Evolutionary conservation across 202 grass and related monocot genomes (phyloP), one percentile per base, ranked within the genome.

Genomic region (Dendrocalamus latiflorus): DNA sequence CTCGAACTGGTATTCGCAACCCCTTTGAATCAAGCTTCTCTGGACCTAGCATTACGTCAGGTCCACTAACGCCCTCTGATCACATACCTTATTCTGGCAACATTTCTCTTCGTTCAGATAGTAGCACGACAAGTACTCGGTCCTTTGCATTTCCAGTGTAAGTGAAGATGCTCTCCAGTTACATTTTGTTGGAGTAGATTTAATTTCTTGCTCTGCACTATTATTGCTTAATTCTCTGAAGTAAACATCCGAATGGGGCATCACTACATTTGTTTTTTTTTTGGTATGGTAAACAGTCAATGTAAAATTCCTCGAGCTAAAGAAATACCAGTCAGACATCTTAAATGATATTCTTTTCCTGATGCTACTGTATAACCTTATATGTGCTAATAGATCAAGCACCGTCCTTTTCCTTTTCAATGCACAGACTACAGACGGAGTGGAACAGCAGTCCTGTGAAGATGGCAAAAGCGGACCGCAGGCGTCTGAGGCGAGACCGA

Each of bases 121-220:
- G 96, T 69, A 96, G 93, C 74, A 90, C 28, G n/a, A n/a, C n/a
- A n/a, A n/a, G n/a, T n/a, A n/a, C n/a, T n/a, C n/a, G n/a, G n/a
- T n/a, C n/a, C n/a, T 99, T 99, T 45, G 96, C 96, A 20, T 99
- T 99, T 82, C 96, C 93, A 68, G 85, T 94, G 96, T 99, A 94
- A 92, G 96, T 84, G 18, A 50, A 76, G 50, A 58, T 17, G 48
- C 22, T 73, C 61, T 43, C 65, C 44, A 4, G 57, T 86, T 50
- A 54, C 20, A 34, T 77, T 45, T 45, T 84, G 3, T 55, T 5
- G 16, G 20, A 25, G n/a, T 56, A 79, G 26, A 70, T 38, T 59
- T 69, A 14, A 25, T 80, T 74, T 78, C n/a, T 53, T 13, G 0
- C n/a, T 7, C 57, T 60, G 28, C 22, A n/a, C n/a, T n/a, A n/a